Base-by-base conservation (phyloP, 2,329 filamentous ascomycete genomes). In the Diplocarpon rosae region DNA sequence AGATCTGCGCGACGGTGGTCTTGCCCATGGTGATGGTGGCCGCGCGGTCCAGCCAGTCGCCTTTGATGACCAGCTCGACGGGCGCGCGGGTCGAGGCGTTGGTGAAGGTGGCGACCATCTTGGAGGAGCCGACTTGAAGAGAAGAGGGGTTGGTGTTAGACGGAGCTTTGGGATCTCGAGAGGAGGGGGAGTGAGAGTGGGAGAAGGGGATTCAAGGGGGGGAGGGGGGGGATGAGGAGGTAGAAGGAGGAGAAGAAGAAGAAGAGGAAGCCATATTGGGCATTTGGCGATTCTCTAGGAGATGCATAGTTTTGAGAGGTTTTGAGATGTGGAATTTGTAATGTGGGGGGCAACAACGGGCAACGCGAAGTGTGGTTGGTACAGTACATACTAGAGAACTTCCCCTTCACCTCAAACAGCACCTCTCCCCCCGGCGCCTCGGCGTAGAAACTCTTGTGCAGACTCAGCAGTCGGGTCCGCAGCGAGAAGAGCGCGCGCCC, bases 21-120 rank as follows among this genome's bases (percentile, higher is more conserved):
- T 51, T 62, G 4, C 71, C 69, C 5, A 62, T 69, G 12, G 64
- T 62, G 50, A 86, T 83, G 8, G 74, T 68, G 4, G 77, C 79
- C 2, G 54, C 61, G 1, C 67, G 69, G 55, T 80, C 73, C 37
- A 75, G 66, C 68, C 71, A 83, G 55, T 78, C 71, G 29, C 80
- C 80, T 52, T 73, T 73, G 67, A 85, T 75, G 13, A 66, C 56
- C 14, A 82, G 62, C 6, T 66, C 63, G 46, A 74, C 65, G 1
- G 59, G 52, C 28, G 63, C 61, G 37, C 70, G 70, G 17, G 65
- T 64, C 11, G 60, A 52, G 0, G 59, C 53, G 14, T 73, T 74
- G n/a, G 64, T 71, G 57, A 84, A 83, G 0, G 68, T 72, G 9
- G 72, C 72, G 1, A 68, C 70, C 32, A 73, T 73, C 56, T 76